Evolutionary conservation across 2,329 filamentous ascomycete genomes (phyloP).

Genomic region (Beauveria bassiana): DNA sequence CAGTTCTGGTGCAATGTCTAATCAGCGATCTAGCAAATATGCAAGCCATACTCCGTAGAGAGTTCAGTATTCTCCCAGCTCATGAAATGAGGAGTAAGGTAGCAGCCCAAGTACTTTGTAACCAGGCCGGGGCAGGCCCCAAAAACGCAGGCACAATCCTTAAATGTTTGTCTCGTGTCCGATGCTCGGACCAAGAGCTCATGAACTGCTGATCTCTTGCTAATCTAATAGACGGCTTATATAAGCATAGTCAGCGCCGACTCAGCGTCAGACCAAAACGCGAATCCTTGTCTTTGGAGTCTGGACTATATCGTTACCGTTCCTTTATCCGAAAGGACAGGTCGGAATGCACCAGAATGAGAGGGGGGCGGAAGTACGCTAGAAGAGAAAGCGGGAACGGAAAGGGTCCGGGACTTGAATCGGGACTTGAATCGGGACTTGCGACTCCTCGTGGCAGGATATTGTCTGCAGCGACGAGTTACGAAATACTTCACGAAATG

Average conservation of each 20-base stretch:
- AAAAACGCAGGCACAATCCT: not conserved
- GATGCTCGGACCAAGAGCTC: not conserved
- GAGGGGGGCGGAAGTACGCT: slow-evolving; percentile 10
- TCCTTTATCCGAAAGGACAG: slow-evolving; percentile 3
- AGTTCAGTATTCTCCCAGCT: too few relatives aligned
- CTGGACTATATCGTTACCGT: not conserved
- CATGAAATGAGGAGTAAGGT: too few relatives aligned
- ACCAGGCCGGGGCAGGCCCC: not conserved
- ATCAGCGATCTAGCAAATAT: too few relatives aligned
- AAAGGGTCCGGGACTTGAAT: slow-evolving; percentile 2
- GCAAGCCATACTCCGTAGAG: too few relatives aligned
- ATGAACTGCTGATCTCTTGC: not conserved
- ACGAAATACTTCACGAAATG: too few relatives aligned
- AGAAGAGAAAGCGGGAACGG: slow-evolving; percentile 1
- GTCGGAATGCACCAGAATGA: not conserved
- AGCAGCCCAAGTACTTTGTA: not conserved
- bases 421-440: not conserved
- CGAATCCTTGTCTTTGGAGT: not conserved
- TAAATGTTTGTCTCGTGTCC: not conserved
- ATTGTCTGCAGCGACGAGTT: too few relatives aligned
- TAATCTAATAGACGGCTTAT: not conserved
- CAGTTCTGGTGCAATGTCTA: too few relatives aligned
- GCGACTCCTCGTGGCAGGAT: too few relatives aligned
- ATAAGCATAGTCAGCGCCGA: not conserved
- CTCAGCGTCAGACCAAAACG: not conserved